phyloP scores from a whole-genome alignment of 192 early-diverging fungal genomes.

The Coemansia sp. region DNA sequence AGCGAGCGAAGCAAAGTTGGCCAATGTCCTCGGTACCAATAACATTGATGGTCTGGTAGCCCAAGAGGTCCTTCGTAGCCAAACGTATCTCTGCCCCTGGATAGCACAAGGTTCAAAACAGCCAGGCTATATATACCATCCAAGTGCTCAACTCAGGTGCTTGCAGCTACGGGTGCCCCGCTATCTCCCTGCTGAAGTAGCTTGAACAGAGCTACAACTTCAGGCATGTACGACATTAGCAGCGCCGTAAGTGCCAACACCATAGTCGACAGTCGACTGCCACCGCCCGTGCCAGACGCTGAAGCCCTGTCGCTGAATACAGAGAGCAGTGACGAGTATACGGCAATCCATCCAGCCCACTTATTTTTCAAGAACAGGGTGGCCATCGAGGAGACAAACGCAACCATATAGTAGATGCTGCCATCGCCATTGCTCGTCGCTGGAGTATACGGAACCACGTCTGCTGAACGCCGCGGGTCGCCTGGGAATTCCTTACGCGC shows the following conservation, averaged over 20 bases:
- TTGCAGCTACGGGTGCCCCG: not conserved
- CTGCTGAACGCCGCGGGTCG: constrained; percentile 36
- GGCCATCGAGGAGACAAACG: constrained; percentile 47
- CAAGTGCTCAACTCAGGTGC: not conserved
- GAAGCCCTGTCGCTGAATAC: constrained; percentile 42
- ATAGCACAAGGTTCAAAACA: not conserved
- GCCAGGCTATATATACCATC: not conserved
- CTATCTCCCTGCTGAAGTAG: not conserved
- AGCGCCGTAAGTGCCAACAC: constrained; percentile 34
- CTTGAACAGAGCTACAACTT: constrained; percentile 28
- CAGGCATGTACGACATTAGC: constrained; percentile 47
- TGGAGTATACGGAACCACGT: constrained; percentile 37
- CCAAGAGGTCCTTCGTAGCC: not conserved
- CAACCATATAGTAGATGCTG: constrained; percentile 46
- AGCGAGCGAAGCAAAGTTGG: not conserved
- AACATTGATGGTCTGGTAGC: not conserved
- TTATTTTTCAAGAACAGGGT: constrained; percentile 41
- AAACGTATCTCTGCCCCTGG: not conserved
- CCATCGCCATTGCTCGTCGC: constrained; percentile 34
- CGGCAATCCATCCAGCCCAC: constrained; percentile 40
- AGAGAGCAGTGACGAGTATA: constrained; percentile 39
- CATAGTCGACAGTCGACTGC: constrained; percentile 37
- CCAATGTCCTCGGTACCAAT: not conserved
- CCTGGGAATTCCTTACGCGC: constrained; percentile 45
- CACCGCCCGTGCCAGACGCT: constrained; percentile 19